Percentiles rank a stretch among this genome's conserved stretches.
Conservation (phyloP, 352 stramenopile species). For the Globisporangium okanoganense region DNA sequence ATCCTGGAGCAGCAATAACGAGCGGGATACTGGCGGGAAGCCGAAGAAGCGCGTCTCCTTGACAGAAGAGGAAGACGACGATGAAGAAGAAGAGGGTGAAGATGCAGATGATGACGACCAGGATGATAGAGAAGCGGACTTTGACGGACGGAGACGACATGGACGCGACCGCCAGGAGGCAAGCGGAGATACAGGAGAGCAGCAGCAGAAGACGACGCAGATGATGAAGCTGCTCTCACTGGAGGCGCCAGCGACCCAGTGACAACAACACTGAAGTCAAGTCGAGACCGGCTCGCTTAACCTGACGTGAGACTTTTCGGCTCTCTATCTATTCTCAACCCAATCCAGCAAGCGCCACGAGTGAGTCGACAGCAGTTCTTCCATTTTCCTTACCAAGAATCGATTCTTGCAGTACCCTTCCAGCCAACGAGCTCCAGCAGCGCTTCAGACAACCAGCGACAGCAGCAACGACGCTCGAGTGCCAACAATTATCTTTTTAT, state of each 20-base stretch:
- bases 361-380: background rate
- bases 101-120: conserved; percentile 23
- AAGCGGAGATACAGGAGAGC: conserved; percentile 1
- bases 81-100: conserved; percentile 28
- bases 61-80: conserved; percentile 20
- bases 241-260: conserved; percentile 4
- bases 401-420: background rate
- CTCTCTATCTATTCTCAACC: conserved; percentile 7
- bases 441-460: background rate
- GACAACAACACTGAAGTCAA: background rate
- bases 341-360: background rate
- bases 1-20: conserved; percentile 20
- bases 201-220: conserved; percentile 25
- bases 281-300: background rate
- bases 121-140: background rate
- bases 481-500: background rate
- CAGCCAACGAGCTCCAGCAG: background rate
- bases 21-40: conserved; percentile 17
- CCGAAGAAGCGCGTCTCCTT: conserved; percentile 17
- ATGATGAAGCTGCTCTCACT: conserved; percentile 63
- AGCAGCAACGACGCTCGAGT: background rate
- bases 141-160: conserved; percentile 23
- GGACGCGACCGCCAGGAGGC: conserved; percentile 13
- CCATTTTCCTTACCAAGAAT: background rate
- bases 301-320: background rate